Evolutionary conservation across 352 stramenopile species (phyloP).

Genomic region (Phytophthora multivora): DNA sequence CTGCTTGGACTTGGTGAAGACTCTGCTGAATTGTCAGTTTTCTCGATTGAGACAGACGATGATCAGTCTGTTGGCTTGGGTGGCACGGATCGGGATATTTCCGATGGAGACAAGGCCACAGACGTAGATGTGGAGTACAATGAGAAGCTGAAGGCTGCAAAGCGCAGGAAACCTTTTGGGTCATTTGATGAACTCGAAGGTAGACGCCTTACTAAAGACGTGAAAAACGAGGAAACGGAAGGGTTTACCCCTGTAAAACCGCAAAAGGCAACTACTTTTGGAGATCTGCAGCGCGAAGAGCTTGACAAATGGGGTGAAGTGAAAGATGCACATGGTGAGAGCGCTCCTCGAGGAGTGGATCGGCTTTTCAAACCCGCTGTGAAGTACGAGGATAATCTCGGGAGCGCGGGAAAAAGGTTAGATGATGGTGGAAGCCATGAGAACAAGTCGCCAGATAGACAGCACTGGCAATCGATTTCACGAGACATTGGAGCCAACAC

Average conservation of each 20-base stretch:
- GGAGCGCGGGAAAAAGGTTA: not conserved
- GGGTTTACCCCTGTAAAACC: not conserved
- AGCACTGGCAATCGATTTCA: not conserved
- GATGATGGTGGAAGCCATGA: not conserved
- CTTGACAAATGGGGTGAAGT: slow-evolving; percentile 6
- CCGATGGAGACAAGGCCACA: slow-evolving; percentile 2
- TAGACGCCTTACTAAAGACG: not conserved
- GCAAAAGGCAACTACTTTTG: slow-evolving; percentile 4
- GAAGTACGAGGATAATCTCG: not conserved
- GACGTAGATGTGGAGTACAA: not conserved
- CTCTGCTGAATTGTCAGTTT: slow-evolving; percentile 39
- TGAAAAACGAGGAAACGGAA: slow-evolving; percentile 3
- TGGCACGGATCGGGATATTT: slow-evolving; percentile 9
- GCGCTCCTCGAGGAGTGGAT: not conserved
- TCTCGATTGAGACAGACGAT: slow-evolving; percentile 44
- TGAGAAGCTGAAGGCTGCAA: slow-evolving; percentile 9
- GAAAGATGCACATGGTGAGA: not conserved
- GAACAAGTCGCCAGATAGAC: not conserved
- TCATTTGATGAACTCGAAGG: slow-evolving; percentile 6
- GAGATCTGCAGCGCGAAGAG: slow-evolving; percentile 3
- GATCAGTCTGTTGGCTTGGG: slow-evolving; percentile 13
- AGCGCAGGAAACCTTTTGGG: not conserved
- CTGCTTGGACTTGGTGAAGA: slow-evolving; percentile 52
- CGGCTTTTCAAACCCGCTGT: not conserved
- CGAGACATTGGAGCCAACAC: not conserved